phyloP scores from a whole-genome alignment of 2,329 filamentous ascomycete genomes.

The Dothistroma septosporum region DNA sequence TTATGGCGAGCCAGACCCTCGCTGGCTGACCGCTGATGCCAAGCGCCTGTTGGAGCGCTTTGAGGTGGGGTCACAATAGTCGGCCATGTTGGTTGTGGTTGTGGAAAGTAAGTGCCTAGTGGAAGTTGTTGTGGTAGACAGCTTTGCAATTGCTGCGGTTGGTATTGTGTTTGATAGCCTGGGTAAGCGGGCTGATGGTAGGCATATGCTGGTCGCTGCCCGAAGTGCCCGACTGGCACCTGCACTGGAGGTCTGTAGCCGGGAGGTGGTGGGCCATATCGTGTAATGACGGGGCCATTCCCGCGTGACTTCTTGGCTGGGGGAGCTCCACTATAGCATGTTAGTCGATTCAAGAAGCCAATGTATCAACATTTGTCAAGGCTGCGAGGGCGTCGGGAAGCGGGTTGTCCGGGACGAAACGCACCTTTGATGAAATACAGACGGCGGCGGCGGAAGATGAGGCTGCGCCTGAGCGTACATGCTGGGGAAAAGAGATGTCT shows the following conservation, averaged over 20 bases:
- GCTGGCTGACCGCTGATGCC: slow-evolving; percentile 18
- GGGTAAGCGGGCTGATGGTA: slow-evolving; percentile 9
- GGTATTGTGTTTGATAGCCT: slow-evolving; percentile 8
- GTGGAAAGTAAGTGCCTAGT: slow-evolving; percentile 13
- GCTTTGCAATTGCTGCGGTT: neutral
- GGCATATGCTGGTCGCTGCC: slow-evolving; percentile 20
- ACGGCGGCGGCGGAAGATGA: slow-evolving; percentile 5
- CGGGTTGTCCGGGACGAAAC: neutral
- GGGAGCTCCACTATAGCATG: slow-evolving; percentile 22
- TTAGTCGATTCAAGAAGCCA: neutral
- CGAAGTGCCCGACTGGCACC: slow-evolving; percentile 7
- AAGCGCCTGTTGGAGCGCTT: slow-evolving; percentile 15
- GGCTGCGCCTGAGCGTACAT: slow-evolving; percentile 10
- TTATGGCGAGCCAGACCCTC: slow-evolving; percentile 17
- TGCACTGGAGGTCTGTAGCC: slow-evolving; percentile 37
- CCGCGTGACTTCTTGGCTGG: slow-evolving; percentile 43
- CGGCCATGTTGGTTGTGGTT: slow-evolving; percentile 10
- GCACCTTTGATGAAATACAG: slow-evolving; percentile 12
- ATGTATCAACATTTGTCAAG: neutral
- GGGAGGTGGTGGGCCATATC: slow-evolving; percentile 46
- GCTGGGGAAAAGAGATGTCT: slow-evolving; percentile 4
- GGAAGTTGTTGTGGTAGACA: slow-evolving; percentile 19
- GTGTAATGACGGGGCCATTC: slow-evolving; percentile 45
- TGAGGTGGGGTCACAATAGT: slow-evolving; percentile 9
- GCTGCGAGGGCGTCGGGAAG: neutral